Conservation (phyloP, 345 rosid genomes). For the Syzygium aromaticum region DNA sequence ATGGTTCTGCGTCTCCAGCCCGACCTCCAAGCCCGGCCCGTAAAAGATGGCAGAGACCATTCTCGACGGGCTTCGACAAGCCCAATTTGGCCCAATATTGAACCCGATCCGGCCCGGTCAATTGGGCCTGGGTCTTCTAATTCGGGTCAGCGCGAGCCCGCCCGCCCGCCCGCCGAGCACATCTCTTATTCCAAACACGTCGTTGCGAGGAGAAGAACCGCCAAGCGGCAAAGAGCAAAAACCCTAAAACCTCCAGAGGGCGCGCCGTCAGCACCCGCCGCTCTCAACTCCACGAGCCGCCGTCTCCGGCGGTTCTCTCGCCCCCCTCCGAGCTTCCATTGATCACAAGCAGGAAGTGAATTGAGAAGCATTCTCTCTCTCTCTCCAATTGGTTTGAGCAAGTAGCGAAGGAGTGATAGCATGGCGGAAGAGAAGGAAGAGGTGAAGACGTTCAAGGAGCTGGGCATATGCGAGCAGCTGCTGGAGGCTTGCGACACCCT, state of each 20-base stretch:
- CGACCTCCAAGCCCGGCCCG: neutral
- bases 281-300: neutral
- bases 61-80: neutral
- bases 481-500: conserved; percentile 61
- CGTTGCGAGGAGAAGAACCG: neutral
- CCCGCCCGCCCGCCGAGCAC: neutral
- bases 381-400: neutral
- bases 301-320: neutral
- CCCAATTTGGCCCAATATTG: neutral
- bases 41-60: too few species aligned
- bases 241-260: neutral
- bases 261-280: neutral
- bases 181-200: neutral
- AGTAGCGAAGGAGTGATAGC: neutral
- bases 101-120: neutral
- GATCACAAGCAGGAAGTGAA: neutral
- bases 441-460: conserved; percentile 51
- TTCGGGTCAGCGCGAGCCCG: neutral
- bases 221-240: neutral
- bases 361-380: neutral
- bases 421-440: conserved; percentile 53
- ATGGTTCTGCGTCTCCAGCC: neutral
- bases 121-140: neutral
- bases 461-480: conserved; percentile 65
- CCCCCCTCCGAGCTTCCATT: neutral